Evolutionary conservation across 2,329 filamentous ascomycete genomes (phyloP).

Genomic region (Paramyrothecium roridum): DNA sequence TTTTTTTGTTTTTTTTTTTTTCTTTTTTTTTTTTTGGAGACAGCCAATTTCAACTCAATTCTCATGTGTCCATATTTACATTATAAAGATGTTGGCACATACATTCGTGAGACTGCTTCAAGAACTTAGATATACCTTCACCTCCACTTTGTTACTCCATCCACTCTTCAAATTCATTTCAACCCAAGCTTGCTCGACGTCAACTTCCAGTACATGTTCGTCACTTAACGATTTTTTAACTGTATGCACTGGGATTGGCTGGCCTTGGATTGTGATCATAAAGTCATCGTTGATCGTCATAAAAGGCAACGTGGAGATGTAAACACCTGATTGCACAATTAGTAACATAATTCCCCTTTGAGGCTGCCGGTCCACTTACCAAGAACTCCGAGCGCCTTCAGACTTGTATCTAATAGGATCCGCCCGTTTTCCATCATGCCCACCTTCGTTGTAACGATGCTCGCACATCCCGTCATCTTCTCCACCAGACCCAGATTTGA

Average conservation of each 20-base stretch:
- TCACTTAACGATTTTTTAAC: constrained; percentile 56
- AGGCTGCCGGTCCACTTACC: constrained; percentile 43
- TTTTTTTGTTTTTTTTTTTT: no score
- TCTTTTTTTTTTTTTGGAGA: background rate
- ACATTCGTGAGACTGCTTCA: background rate
- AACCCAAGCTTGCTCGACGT: constrained; percentile 74
- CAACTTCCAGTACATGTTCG: constrained; percentile 67
- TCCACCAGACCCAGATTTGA: constrained; percentile 75
- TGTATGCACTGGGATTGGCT: constrained; percentile 63
- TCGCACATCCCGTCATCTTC: constrained; percentile 88
- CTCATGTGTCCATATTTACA: no score
- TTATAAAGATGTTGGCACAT: background rate
- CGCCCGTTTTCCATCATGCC: constrained; percentile 52
- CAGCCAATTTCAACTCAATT: no score
- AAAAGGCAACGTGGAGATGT: constrained; percentile 65
- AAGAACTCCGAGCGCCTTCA: constrained; percentile 78
- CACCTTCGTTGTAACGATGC: constrained; percentile 62
- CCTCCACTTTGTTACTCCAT: constrained; percentile 76
- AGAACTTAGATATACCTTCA: constrained; percentile 55
- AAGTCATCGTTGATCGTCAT: constrained; percentile 63
- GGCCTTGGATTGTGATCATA: constrained; percentile 71
- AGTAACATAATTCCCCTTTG: background rate
- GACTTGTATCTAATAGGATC: constrained; percentile 60
- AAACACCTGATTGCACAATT: constrained; percentile 52
- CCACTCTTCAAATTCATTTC: constrained; percentile 66